Evolutionary conservation across 2,329 filamentous ascomycete species (phyloP).

Genomic region (Hortaea werneckii): DNA sequence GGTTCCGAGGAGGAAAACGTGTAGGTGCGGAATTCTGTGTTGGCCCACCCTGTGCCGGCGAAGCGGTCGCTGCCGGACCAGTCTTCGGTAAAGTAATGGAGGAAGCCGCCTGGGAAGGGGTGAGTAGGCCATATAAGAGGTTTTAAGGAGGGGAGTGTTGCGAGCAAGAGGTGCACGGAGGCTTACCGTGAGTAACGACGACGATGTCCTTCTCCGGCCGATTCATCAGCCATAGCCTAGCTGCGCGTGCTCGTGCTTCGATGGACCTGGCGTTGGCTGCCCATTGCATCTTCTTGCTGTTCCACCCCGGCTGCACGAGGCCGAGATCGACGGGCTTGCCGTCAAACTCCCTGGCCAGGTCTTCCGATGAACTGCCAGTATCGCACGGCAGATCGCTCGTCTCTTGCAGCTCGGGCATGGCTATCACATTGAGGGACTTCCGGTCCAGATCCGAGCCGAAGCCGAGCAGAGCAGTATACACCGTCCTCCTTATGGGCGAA

Average conservation of each 20-base stretch:
- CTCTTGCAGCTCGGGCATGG: conserved; percentile 70
- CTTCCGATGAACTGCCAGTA: conserved; percentile 50
- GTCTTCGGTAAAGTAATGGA: conserved; percentile 79
- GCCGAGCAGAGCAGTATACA: conserved; percentile 63
- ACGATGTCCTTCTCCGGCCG: conserved; percentile 56
- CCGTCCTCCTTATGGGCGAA: conserved; percentile 69
- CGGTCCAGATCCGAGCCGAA: conserved; percentile 49
- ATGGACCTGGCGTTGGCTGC: conserved; percentile 43
- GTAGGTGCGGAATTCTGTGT: conserved; percentile 63
- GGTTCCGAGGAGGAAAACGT: conserved; percentile 42
- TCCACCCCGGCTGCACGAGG: conserved; percentile 56
- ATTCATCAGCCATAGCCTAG: conserved; percentile 47
- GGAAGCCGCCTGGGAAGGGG: conserved; percentile 45
- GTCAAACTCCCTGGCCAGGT: conserved; percentile 52
- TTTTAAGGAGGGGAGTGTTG: too few species aligned
- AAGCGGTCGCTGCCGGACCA: conserved; percentile 51
- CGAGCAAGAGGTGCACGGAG: not conserved
- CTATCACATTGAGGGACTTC: conserved; percentile 46
- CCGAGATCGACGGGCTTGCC: conserved; percentile 53
- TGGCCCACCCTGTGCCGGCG: conserved; percentile 58
- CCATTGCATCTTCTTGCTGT: conserved; percentile 49
- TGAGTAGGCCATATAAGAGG: not conserved
- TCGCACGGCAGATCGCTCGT: conserved; percentile 66
- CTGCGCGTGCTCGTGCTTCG: conserved; percentile 49
- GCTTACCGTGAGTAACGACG: conserved; percentile 63